phyloP scores from a whole-genome alignment of 73 alveolate genomes.

The Paraurostyla sp. region DNA sequence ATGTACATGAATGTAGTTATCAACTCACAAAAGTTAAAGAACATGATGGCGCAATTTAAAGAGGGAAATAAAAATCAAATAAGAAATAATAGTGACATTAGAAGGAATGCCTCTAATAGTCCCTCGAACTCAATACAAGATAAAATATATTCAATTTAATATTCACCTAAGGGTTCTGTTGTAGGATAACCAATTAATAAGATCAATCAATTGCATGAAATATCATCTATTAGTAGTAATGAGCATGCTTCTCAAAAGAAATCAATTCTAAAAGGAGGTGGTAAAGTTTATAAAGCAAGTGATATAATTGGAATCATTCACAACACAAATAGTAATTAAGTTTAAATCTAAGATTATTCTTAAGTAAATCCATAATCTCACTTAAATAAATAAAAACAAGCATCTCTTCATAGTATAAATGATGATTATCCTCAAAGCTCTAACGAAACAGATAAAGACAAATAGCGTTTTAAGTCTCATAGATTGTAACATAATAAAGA shows the following conservation, averaged over 20 bases:
- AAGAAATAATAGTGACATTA: not conserved
- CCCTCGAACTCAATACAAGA: not conserved
- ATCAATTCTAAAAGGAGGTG: not conserved
- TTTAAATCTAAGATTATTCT: no score
- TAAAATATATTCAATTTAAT: not conserved
- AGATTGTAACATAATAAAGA: no score
- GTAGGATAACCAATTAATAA: no score
- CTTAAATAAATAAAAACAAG: not conserved
- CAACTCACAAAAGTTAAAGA: no score
- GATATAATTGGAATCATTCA: conserved; percentile 12
- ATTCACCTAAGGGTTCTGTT: not conserved
- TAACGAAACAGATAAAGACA: not conserved
- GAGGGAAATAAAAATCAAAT: not conserved
- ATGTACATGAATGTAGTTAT: not conserved
- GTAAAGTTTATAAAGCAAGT: conserved; percentile 5
- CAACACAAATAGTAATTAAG: not conserved
- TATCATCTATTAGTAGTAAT: conserved; percentile 1
- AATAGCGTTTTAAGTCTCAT: not conserved
- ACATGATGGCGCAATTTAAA: no score
- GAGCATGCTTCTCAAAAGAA: not conserved
- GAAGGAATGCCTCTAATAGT: not conserved
- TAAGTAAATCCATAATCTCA: no score
- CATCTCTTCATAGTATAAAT: not conserved
- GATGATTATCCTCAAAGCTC: conserved; percentile 3
- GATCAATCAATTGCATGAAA: no score